Percentiles rank a stretch among this genome's conserved stretches.
Conservation (phyloP, 495 filamentous ascomycete genomes). For the Pyronema domesticum region DNA sequence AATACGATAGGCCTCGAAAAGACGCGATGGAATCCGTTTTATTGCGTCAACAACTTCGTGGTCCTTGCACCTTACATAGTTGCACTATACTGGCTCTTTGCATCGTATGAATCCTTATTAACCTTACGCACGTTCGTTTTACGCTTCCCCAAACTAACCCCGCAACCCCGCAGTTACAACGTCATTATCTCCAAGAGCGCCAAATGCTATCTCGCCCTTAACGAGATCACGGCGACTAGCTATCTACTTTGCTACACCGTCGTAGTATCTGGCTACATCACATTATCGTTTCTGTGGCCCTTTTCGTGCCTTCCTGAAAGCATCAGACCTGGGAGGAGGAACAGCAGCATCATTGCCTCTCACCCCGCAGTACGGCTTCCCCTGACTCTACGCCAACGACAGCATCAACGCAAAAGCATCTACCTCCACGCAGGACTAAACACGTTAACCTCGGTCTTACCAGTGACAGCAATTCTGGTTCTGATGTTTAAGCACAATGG, state of each 20-base stretch:
- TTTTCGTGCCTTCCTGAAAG: no score
- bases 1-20: neutral
- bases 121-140: neutral
- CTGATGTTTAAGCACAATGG: neutral
- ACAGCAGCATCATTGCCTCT: no score
- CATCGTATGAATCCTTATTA: slow-evolving; percentile 2
- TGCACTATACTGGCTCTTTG: slow-evolving; percentile 4
- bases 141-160: neutral
- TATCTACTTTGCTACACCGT: neutral
- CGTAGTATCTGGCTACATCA: slow-evolving; percentile 1
- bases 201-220: neutral
- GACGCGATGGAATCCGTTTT: neutral
- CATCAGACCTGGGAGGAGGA: no score
- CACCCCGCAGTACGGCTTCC: no score
- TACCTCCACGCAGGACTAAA: neutral
- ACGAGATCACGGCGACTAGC: neutral
- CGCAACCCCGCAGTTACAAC: no score
- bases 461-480: neutral
- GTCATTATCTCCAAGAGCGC: no score
- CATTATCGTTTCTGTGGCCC: neutral
- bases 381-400: neutral
- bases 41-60: slow-evolving; percentile 1
- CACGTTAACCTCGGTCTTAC: neutral
- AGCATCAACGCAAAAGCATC: neutral
- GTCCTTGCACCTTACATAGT: slow-evolving; percentile 5